Base-by-base conservation (phyloP, 169 alveolate genomes). In the Plasmodium gonderi region DNA sequence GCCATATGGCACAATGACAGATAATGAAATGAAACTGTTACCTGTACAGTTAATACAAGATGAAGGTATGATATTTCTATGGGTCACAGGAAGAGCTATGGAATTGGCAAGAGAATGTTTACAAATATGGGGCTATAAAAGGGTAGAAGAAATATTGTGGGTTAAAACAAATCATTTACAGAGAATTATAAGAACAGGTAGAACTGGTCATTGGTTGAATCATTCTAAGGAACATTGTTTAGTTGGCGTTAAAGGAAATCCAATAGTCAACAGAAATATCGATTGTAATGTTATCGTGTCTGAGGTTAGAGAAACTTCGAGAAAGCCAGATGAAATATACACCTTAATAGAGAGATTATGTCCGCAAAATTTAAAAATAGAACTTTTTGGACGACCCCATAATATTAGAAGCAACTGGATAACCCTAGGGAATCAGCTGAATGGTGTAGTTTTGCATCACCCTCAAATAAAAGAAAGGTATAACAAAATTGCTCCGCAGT, bases 131-230 rank as follows among this genome's bases (percentile, higher is more conserved):
- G 99, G 99, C n/a, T 98, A 98, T 95, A 95, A 96, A 85, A 97
- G 98, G 76, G 97, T 97, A 77, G 99, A 98, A 93, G 99, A 98
- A 95, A 94, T 98, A 64, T 97, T 98, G 8, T 98, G 99, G 99
- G 98, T 98, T 29, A 98, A 98, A 94, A 98, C 98, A 54, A 98
- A 98, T 91, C 98, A 98, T 96, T 95, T 98, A 68, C 98, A 98
- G 90, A 96, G 99, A 82, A 95, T 98, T 85, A 98, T 98, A 17
- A 95, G 99, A 91, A 98, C 99, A 12, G 99, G 99, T 11, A 96
- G 99, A 68, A 98, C 99, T 20, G 99, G 99, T 1, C 99, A 98
- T 95, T 98, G 99, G 99, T 65, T 98, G 31, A 98, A 98, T 97
- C 99, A 98, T 93, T 96, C 98, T 64, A 98, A 98, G 95, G 99